These are phyloP conservation scores for Tolypocladium tropicale DNA, from an alignment of 2,329 filamentous ascomycete species.

Conservation along the genomic window DNA sequence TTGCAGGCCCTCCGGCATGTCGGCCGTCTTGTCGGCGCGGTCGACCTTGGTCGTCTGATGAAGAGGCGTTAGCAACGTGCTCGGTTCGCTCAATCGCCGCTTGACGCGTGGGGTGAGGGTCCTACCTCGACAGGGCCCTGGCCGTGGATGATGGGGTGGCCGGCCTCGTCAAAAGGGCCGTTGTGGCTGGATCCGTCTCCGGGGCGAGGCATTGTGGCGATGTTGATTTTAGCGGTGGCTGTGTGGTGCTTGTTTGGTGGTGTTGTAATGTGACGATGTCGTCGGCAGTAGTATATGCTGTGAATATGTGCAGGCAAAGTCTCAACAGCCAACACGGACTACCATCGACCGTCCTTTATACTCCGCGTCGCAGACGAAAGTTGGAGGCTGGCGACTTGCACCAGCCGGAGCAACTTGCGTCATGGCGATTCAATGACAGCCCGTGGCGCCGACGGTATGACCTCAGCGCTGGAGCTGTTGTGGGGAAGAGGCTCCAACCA, in stretches of 20 bases:
- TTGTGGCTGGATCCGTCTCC: constrained; percentile 39
- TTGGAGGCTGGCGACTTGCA: not conserved
- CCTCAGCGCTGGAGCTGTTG: not conserved
- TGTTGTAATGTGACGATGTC: not conserved
- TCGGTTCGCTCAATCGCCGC: not conserved
- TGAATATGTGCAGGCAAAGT: not conserved
- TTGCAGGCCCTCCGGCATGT: constrained; percentile 29
- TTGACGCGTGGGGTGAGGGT: not conserved
- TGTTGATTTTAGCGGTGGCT: not conserved
- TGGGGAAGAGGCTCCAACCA: not conserved
- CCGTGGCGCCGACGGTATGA: not conserved
- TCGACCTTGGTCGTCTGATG: constrained; percentile 24
- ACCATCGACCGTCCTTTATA: not conserved
- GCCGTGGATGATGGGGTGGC: constrained; percentile 34
- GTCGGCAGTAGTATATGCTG: not conserved
- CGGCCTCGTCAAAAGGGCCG: constrained; percentile 27
- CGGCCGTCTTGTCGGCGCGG: constrained; percentile 39
- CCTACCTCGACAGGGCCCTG: constrained; percentile 27
- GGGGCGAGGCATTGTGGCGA: constrained; percentile 35
- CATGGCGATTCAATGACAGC: not conserved
- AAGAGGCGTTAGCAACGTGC: not conserved
- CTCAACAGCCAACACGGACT: not conserved
- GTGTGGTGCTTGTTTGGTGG: not conserved
- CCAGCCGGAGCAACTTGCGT: not conserved
- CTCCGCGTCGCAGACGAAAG: not conserved